Base-by-base conservation (phyloP, 1,284 basidiomycete genomes). In the Meripilus lineatus region DNA sequence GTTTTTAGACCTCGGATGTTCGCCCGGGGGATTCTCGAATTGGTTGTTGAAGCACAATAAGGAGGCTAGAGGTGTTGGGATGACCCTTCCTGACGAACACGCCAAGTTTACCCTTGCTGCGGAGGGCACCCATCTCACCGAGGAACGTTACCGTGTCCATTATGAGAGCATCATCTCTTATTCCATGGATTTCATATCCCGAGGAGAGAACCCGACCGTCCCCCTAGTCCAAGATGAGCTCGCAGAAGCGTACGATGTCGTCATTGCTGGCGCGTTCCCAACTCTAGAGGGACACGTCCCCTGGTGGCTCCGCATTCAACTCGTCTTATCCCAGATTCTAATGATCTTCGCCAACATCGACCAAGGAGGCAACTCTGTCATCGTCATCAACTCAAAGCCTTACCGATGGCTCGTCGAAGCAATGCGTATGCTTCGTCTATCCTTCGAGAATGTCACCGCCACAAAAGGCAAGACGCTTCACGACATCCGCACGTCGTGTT, bases 1-100 rank as follows among this genome's bases (percentile, higher is more conserved):
- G 3, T 56, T 56, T 46, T 48, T 56, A 14, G 54, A 56, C 47
- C 50, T 56, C 15, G 54, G 54, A 1, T 56, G 52, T 30, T 47
- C 54, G 5, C 54, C 54, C 1, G 54, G 54, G 20, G 54, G 52
- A 11, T 56, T 54, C 38, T 49, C 52, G 20, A 49, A 44, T 35
- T 56, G 52, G 52, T 25, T 52, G 4, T 20, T 56, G n/a, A 39
- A 39, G 21, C 24, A 39, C 45, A 56, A 56, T 37, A 23, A 35
- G 8, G 33, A 20, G 21, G 46, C 52, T 4, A 13, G 17, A 14
- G 54, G 54, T 13, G 30, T 49, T 7, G 54, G 54, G 3, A 46
- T 56, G 43, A 54, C 52, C 13, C 35, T 56, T n/a, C 45, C 52
- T 13, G 45, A 52, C 39, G 40, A 42, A 4, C 46, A 43, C 2